A percentile compares a stretch with the other conserved stretches of the same genome.
Conservation (phyloP, 75 land plant genomes). For the Isoetes taiwanensis region DNA sequence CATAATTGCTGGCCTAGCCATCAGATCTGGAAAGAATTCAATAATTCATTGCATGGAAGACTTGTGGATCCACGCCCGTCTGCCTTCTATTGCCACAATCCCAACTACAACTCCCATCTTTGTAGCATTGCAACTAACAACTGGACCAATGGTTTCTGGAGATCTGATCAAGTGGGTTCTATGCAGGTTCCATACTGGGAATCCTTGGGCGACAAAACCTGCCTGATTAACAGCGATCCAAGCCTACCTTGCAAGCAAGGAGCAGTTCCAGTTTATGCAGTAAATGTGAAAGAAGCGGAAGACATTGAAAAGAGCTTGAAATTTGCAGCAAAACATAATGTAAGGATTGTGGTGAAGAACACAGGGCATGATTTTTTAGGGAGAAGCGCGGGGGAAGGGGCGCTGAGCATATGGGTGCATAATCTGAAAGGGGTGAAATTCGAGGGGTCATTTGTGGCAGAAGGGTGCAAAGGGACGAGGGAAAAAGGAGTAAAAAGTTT, state of each 20-base stretch:
- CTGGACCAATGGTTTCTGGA: constrained; percentile 6
- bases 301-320: constrained; percentile 9
- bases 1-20: not conserved
- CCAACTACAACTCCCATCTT: not conserved
- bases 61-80: not conserved
- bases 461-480: not conserved
- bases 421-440: constrained; percentile 9
- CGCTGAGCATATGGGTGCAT: constrained; percentile 17
- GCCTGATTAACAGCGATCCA: not conserved
- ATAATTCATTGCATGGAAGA: not conserved
- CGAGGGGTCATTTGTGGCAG: constrained; percentile 7
- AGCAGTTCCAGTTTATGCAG: constrained; percentile 15
- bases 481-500: constrained; percentile 8
- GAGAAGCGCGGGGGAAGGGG: constrained; percentile 11
- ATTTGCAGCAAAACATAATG: constrained; percentile 8
- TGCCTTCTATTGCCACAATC: not conserved
- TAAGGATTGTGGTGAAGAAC: constrained; percentile 18
- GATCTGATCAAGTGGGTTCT: constrained; percentile 14
- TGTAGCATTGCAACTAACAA: not conserved
- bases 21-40: not conserved
- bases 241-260: constrained; percentile 13
- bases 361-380: constrained; percentile 23
- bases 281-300: not conserved
- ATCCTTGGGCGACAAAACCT: not conserved
- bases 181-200: constrained; percentile 18